Conservation (phyloP, 495 filamentous ascomycete species). For the Tuber brumale region DNA sequence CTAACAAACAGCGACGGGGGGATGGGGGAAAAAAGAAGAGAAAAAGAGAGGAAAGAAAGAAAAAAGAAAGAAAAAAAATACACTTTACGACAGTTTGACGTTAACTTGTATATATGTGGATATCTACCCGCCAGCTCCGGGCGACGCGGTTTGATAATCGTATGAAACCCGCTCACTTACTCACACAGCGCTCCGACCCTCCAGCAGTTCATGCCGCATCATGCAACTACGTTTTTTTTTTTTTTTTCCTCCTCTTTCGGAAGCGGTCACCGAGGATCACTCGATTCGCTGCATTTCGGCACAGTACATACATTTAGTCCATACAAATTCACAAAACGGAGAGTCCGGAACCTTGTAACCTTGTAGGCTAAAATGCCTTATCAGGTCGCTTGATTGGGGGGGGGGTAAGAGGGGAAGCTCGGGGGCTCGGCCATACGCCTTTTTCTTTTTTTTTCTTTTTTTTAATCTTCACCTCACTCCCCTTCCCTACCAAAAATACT, state of each 20-base stretch:
- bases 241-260: neutral
- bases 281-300: neutral
- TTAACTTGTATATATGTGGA: neutral
- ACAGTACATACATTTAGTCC: neutral
- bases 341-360: neutral
- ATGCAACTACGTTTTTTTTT: neutral
- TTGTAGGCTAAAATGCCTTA: neutral
- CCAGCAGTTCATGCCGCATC: conserved; percentile 3
- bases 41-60: too few species aligned
- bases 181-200: neutral
- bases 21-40: neutral
- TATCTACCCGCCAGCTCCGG: neutral
- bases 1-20: neutral
- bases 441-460: neutral
- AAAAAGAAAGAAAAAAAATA: neutral
- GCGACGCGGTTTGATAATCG: neutral
- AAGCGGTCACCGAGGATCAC: neutral
- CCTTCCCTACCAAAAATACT: neutral
- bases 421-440: neutral
- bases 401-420: neutral
- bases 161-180: neutral
- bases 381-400: neutral
- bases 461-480: neutral
- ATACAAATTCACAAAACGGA: neutral
- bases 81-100: neutral